Percentiles rank a stretch among this genome's conserved stretches.
These are phyloP conservation scores for Acanthamoeba comandoni DNA, from an alignment of 208 protist species.

Conservation along the genomic window DNA sequence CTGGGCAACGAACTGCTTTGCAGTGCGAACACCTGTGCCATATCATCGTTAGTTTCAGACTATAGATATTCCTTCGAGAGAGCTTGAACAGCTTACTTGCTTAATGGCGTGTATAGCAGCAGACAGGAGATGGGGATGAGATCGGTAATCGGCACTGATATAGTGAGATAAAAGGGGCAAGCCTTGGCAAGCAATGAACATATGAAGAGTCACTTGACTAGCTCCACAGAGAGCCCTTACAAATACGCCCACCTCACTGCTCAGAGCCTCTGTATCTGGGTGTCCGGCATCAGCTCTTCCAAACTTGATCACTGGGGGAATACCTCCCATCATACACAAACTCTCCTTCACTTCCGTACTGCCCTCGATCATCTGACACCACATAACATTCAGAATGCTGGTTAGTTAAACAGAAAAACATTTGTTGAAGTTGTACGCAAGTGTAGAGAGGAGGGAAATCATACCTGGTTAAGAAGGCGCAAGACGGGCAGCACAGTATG, in stretches of 20 bases:
- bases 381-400: constrained; percentile 9
- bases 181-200: constrained; percentile 89
- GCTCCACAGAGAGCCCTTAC: constrained; percentile 83
- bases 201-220: constrained; percentile 84
- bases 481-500: constrained; percentile 77
- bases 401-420: constrained; percentile 27
- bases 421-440: not conserved
- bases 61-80: too few relatives aligned
- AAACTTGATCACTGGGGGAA: constrained; percentile 87
- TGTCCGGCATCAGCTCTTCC: not conserved
- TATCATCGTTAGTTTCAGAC: too few relatives aligned
- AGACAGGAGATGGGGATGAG: not conserved
- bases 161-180: constrained; percentile 86
- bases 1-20: constrained; percentile 76
- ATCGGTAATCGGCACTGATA: constrained; percentile 70
- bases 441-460: not conserved
- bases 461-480: constrained; percentile 82
- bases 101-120: constrained; percentile 19
- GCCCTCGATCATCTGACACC: constrained; percentile 77
- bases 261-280: constrained; percentile 78
- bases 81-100: constrained; percentile 23
- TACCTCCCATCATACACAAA: constrained; percentile 87
- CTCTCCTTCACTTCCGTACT: constrained; percentile 87
- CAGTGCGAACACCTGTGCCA: constrained; percentile 82
- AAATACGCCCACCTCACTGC: constrained; percentile 83